These are phyloP conservation scores for Pythium vanterpoolii DNA, from an alignment of 352 stramenopile genomes.

Conservation along the genomic window DNA sequence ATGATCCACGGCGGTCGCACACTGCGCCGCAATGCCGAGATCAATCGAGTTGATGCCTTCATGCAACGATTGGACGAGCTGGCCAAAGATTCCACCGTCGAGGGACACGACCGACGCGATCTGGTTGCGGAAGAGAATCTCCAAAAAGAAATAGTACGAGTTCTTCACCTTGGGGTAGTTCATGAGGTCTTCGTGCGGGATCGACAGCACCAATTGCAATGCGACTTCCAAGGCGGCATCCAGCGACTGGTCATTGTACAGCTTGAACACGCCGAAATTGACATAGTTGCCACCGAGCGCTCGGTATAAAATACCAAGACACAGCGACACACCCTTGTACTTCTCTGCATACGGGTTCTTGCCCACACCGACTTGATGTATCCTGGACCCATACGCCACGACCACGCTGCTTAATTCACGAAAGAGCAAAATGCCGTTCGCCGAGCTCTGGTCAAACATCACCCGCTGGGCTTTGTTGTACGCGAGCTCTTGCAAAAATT, in stretches of 20 bases:
- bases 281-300: constrained; percentile 95
- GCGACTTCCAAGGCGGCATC: constrained; percentile 95
- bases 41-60: constrained; percentile 90
- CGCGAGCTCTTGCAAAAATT: constrained; percentile 95
- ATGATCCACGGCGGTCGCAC: constrained; percentile 96
- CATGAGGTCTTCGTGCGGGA: constrained; percentile 96
- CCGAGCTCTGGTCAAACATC: constrained; percentile 97
- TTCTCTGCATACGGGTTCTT: constrained; percentile 94
- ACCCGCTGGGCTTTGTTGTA: constrained; percentile 97
- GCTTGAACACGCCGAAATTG: constrained; percentile 98
- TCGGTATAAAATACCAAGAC: constrained; percentile 89
- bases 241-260: constrained; percentile 96
- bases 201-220: constrained; percentile 93
- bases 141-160: constrained; percentile 97
- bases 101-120: constrained; percentile 92
- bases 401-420: constrained; percentile 94
- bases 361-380: constrained; percentile 74
- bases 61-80: constrained; percentile 93
- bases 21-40: constrained; percentile 92
- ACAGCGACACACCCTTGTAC: constrained; percentile 97
- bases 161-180: constrained; percentile 97
- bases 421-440: constrained; percentile 98
- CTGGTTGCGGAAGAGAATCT: constrained; percentile 98
- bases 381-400: constrained; percentile 92
- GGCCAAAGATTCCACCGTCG: constrained; percentile 93